phyloP scores from a whole-genome alignment of 2,329 filamentous ascomycete genomes.

The Rhynchosporium graminicola region DNA sequence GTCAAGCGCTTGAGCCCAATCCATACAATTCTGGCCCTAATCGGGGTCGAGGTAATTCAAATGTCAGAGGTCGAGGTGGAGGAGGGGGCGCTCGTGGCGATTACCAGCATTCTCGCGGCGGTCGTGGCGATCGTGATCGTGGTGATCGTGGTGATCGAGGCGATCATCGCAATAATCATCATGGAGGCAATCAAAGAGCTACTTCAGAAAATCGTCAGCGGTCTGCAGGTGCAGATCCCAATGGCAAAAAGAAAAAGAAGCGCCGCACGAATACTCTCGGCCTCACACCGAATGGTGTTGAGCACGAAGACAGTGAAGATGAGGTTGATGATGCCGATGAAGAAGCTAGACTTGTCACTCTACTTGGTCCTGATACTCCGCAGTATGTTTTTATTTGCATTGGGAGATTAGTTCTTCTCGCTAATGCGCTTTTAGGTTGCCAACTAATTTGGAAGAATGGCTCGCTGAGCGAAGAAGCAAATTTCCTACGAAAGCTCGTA shows the following conservation, averaged over 20 bases:
- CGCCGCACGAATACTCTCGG: slow-evolving; percentile 72
- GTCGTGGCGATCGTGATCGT: slow-evolving; percentile 39
- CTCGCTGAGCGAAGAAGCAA: slow-evolving; percentile 77
- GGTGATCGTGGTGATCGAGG: slow-evolving; percentile 37
- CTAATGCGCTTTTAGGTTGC: slow-evolving; percentile 42
- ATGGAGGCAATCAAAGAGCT: slow-evolving; percentile 34
- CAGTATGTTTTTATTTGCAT: slow-evolving; percentile 39
- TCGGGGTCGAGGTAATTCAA: slow-evolving; percentile 44
- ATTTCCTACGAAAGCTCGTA: slow-evolving; percentile 75
- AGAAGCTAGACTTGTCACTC: slow-evolving; percentile 43
- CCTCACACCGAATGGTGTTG: slow-evolving; percentile 56
- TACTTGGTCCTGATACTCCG: slow-evolving; percentile 41
- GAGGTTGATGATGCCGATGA: slow-evolving; percentile 69
- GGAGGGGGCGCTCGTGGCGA: slow-evolving; percentile 42
- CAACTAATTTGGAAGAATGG: slow-evolving; percentile 75
- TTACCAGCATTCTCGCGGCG: slow-evolving; percentile 44
- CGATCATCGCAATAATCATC: slow-evolving; percentile 35
- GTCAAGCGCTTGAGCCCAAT: slow-evolving; percentile 40
- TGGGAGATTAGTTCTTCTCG: slow-evolving; percentile 39
- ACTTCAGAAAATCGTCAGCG: slow-evolving; percentile 46
- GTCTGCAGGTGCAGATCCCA: slow-evolving; percentile 49
- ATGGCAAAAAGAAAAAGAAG: slow-evolving; percentile 64
- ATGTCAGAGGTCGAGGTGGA: slow-evolving; percentile 42
- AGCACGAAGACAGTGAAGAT: slow-evolving; percentile 62
- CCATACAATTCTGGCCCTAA: slow-evolving; percentile 43